phyloP scores from a whole-genome alignment of 2,329 filamentous ascomycete species.

The Fusarium tuaranense region DNA sequence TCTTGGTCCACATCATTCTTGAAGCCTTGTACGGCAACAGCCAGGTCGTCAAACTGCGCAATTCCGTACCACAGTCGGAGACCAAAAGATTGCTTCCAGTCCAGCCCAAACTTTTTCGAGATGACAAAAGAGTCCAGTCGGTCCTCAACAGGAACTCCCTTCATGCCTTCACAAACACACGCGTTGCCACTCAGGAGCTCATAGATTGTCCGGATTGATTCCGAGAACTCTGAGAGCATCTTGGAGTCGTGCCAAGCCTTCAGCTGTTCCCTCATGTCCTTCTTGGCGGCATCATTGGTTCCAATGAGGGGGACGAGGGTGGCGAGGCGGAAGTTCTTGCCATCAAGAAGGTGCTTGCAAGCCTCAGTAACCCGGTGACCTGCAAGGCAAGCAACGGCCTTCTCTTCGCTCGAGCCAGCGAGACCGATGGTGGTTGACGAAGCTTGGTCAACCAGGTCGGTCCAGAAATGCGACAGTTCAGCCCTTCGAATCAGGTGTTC shows the following conservation, averaged over 20 bases:
- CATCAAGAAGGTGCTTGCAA: constrained; percentile 81
- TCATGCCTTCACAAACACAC: constrained; percentile 84
- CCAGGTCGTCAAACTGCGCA: constrained; percentile 74
- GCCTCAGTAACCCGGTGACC: constrained; percentile 85
- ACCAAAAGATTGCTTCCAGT: constrained; percentile 95
- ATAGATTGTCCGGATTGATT: constrained; percentile 87
- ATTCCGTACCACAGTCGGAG: constrained; percentile 91
- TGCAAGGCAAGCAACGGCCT: constrained; percentile 83
- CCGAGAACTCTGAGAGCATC: constrained; percentile 87
- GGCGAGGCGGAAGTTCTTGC: constrained; percentile 84
- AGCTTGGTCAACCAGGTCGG: constrained; percentile 72
- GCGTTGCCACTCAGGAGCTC: constrained; percentile 90
- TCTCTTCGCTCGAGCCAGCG: constrained; percentile 79
- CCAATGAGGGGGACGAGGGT: constrained; percentile 87
- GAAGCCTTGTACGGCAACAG: constrained; percentile 79
- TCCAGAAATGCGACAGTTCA: constrained; percentile 75
- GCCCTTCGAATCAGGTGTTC: constrained; percentile 64
- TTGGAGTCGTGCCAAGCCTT: constrained; percentile 86
- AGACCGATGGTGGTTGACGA: constrained; percentile 67
- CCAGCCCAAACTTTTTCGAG: constrained; percentile 83
- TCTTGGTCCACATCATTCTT: constrained; percentile 78
- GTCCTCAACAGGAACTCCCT: constrained; percentile 80
- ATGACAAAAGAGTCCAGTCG: constrained; percentile 84
- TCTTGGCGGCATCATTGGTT: constrained; percentile 74
- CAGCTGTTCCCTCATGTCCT: constrained; percentile 83